A percentile compares a stretch with the other conserved stretches of the same genome.
phyloP scores from a whole-genome alignment of 176 grass and related monocot species.

The Triticum turgidum region DNA sequence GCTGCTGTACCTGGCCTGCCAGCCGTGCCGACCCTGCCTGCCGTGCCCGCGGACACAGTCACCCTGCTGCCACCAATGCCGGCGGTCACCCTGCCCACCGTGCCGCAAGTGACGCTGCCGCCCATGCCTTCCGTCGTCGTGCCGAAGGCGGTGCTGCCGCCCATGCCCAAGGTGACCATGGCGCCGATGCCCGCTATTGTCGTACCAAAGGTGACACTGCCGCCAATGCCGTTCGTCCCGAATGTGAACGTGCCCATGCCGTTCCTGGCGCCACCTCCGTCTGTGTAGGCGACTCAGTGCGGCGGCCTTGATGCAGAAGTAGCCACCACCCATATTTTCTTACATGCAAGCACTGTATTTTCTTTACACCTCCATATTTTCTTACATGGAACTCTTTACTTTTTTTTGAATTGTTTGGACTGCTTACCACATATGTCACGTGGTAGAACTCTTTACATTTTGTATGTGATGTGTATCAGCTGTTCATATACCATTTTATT shows the following conservation, averaged over 20 bases:
- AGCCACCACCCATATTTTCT: background rate
- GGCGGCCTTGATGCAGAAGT: background rate
- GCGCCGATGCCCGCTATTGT: background rate
- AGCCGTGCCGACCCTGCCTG: background rate
- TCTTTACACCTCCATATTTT: too few relatives aligned
- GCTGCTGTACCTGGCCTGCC: background rate
- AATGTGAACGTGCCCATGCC: slow-evolving; percentile 18
- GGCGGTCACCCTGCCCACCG: background rate
- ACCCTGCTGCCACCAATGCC: background rate
- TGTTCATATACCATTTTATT: too few relatives aligned
- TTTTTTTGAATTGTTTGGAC: too few relatives aligned
- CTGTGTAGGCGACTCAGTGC: background rate
- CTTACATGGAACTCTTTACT: too few relatives aligned
- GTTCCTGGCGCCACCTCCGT: slow-evolving; percentile 22
- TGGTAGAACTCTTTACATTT: background rate
- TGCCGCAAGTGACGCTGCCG: background rate
- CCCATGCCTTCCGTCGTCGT: background rate
- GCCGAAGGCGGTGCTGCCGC: background rate
- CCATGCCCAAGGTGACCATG: background rate
- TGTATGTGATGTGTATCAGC: too few relatives aligned
- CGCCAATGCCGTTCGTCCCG: slow-evolving; percentile 23
- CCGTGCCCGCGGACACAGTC: background rate
- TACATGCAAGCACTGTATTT: background rate
- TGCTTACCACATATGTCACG: too few relatives aligned
- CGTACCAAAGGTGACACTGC: background rate